Base-by-base conservation (phyloP, 1,284 basidiomycete species). In the Leccinum angustisporum region DNA sequence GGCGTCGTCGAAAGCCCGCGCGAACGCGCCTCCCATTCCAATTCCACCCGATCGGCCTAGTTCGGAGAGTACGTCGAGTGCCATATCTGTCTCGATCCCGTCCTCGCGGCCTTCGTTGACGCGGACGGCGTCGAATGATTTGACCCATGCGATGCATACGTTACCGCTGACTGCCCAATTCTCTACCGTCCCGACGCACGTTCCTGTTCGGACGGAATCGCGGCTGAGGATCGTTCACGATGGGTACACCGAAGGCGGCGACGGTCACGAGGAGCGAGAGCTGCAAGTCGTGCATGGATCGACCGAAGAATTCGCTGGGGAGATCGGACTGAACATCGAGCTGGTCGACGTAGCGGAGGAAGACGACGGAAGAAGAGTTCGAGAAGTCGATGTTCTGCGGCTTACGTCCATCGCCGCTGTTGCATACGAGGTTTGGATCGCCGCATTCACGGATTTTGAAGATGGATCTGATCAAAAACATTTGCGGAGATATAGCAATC, bases 391-490 rank as follows among this genome's bases (percentile, higher is more conserved):
- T 25, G 33, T 53, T 6, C 43, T 46, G 50, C 55, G 56, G 3
- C 14, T 66, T 46, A 46, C 56, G 21, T 59, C 56, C 21, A 2
- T 85, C 84, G 4, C 84, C 84, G 0, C 69, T 85, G 4, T 71
- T 86, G 14, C 82, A 84, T 64, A 80, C 83, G n/a, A 78, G 75
- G 2, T 86, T 85, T 76, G 79, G 77, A 9, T 81, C 82, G 5
- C 80, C 82, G 0, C 66, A 76, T 52, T 77, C 79, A 69, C 71
- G 34, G 71, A 75, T 18, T 16, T 59, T 8, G 72, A 72, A 46
- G 71, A 72, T 14, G 68, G 65, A 33, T 70, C 68, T 9, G 70
- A 74, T 61, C 66, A 67, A 46, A 66, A 62, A 33, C 58, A 65
- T 21, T 56, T 53, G 14, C 64, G 60, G 64, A 63, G 63, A 53